These are phyloP conservation scores for Irpex sp. DNA, from an alignment of 1,284 basidiomycete genomes.

Conservation along the genomic window DNA sequence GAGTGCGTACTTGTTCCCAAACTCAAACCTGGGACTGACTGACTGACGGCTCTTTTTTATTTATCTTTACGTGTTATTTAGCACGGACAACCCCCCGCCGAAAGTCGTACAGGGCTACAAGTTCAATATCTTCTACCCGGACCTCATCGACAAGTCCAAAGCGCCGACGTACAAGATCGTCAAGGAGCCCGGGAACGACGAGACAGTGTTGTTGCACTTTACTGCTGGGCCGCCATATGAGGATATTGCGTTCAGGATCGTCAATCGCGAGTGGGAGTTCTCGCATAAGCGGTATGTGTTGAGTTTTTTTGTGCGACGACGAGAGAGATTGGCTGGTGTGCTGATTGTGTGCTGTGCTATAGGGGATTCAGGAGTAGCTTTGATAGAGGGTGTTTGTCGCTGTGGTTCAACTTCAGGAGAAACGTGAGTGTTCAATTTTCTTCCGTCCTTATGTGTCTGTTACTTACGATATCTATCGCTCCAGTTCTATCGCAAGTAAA, in stretches of 20 bases:
- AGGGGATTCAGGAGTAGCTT: conserved; percentile 85
- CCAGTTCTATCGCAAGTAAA: conserved; percentile 13
- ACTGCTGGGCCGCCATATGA: conserved; percentile 98
- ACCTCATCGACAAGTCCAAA: conserved; percentile 95
- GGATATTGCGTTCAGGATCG: conserved; percentile 97
- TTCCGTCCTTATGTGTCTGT: not conserved
- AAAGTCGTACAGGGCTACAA: conserved; percentile 99
- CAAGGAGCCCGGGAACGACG: conserved; percentile 89
- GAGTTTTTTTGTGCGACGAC: not conserved
- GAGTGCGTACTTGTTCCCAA: conserved; percentile 60
- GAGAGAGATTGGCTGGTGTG: not conserved
- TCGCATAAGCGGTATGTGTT: conserved; percentile 81
- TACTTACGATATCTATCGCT: not conserved
- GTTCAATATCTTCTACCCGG: conserved; percentile 95
- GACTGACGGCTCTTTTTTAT: not conserved
- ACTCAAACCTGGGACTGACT: not conserved
- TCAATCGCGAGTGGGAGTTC: conserved; percentile 98
- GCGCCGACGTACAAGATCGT: conserved; percentile 95
- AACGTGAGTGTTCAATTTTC: conserved; percentile 54
- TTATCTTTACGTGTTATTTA: conserved; percentile 33
- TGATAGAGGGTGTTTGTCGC: conserved; percentile 79
- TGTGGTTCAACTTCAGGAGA: conserved; percentile 87
- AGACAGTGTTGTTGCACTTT: conserved; percentile 92
- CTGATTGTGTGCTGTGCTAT: conserved; percentile 3
- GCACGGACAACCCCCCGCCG: conserved; percentile 93